Evolutionary conservation across 2,329 filamentous ascomycete species (phyloP), one percentile per base, ranked within the genome.

Genomic region (Juglanconis sp.): DNA sequence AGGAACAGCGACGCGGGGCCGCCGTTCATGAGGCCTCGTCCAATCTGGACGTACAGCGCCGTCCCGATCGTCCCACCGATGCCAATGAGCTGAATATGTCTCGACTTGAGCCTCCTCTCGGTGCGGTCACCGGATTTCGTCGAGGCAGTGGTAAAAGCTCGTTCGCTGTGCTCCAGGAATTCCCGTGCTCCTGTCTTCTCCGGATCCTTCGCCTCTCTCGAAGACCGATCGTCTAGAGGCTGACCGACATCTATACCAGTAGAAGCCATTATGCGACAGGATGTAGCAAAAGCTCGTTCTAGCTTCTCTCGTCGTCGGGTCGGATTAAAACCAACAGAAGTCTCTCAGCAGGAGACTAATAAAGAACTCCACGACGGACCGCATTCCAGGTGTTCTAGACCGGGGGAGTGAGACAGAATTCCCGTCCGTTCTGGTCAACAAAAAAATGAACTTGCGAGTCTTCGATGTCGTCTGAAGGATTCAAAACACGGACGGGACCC

Each of bases 31-130:
- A 88, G 71, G 3, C 80, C 81, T 54, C 76, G 77, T 50, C 85
- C 86, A 62, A 88, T 87, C 68, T 82, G 79, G 38, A 86, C 81
- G 68, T 79, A 86, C 3, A 87, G 73, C 15, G 81, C 83, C 1
- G 84, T 88, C 17, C 86, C 85, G 63, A 88, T 87, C 6, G 85
- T 87, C 0, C 85, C 86, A 44, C 85, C 86, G 60, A 88, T 87
- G 36, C 68, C 70, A 67, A 85, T 84, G 36, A 85, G 73, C 67
- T 86, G 83, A 50, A 86, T 84, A 64, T 85, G 82, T 36, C 40
- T 8, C 44, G 42, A 36, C 44, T 47, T 49, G 47, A 49, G 31
- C 31, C 47, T 49, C 30, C 47, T 32, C 47, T 49, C 47, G 9
- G 47, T 49, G n/a, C n/a, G 47, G 13, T 49, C 47, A 34, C 47